phyloP scores from a whole-genome alignment of 2,329 filamentous ascomycete genomes.

The Aspergillus hiratsukae region DNA sequence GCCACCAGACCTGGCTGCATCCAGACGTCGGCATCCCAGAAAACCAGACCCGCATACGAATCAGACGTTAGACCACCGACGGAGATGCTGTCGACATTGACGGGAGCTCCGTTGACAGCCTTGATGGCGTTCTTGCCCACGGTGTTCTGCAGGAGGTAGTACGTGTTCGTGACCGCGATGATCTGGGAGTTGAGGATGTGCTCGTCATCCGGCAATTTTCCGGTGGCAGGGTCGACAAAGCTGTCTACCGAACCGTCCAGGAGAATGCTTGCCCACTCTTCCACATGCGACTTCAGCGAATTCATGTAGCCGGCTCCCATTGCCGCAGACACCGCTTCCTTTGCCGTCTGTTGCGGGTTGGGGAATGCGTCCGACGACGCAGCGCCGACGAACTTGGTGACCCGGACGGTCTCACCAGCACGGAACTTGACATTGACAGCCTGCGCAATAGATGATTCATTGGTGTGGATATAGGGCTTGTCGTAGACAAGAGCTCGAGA shows the following conservation, averaged over 20 bases:
- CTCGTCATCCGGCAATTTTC: conserved; percentile 53
- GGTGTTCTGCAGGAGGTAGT: conserved; percentile 47
- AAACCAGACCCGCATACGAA: conserved; percentile 62
- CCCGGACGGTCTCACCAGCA: conserved; percentile 49
- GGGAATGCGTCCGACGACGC: conserved; percentile 66
- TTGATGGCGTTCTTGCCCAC: conserved; percentile 52
- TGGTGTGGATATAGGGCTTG: conserved; percentile 48
- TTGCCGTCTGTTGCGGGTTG: conserved; percentile 53
- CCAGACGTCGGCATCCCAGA: conserved; percentile 65
- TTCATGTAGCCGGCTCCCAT: conserved; percentile 51
- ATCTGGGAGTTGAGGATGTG: conserved; percentile 53
- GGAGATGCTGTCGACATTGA: conserved; percentile 60
- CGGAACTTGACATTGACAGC: conserved; percentile 51
- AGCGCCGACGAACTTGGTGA: conserved; percentile 65
- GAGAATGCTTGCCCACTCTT: conserved; percentile 60
- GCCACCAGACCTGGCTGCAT: conserved; percentile 64
- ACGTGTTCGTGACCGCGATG: conserved; percentile 45
- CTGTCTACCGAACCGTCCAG: conserved; percentile 59
- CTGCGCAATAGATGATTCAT: conserved; percentile 63
- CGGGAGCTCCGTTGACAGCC: conserved; percentile 45
- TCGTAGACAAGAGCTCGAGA: conserved; percentile 43
- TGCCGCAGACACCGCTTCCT: conserved; percentile 50
- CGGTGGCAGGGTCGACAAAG: conserved; percentile 54
- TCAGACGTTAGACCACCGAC: conserved; percentile 66
- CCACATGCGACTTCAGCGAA: conserved; percentile 53